Evolutionary conservation across 257 asterid genomes (phyloP).

Genomic region (Nicotiana knightiana): DNA sequence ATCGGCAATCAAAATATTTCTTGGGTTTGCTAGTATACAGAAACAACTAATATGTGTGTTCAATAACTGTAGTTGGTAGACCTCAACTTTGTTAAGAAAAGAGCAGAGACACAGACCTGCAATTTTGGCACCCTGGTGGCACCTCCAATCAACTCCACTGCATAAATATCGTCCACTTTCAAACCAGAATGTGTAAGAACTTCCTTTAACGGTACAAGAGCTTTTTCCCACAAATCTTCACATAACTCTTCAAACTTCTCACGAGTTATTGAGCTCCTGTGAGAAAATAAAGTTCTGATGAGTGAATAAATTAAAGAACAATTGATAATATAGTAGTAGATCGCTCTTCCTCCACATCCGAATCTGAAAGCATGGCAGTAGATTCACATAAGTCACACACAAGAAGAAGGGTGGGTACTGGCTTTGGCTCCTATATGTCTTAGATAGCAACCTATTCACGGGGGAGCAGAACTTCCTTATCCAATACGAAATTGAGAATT

Average conservation of each 20-base stretch:
- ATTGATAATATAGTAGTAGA: not conserved
- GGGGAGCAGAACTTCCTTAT: not conserved
- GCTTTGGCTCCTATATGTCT: not conserved
- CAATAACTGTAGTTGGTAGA: not conserved
- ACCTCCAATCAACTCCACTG: slow-evolving; percentile 98
- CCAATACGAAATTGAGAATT: not conserved
- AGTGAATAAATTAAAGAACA: not conserved
- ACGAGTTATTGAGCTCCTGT: slow-evolving; percentile 92
- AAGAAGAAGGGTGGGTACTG: not conserved
- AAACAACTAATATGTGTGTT: not conserved
- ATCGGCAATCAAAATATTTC: not conserved
- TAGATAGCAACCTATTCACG: not conserved
- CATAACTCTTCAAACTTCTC: slow-evolving; percentile 97
- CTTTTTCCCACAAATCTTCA: slow-evolving; percentile 81
- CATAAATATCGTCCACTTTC: slow-evolving; percentile 69
- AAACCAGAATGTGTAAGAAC: slow-evolving; percentile 71
- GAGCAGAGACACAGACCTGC: slow-evolving; percentile 53
- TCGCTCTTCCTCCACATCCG: slow-evolving; percentile 5
- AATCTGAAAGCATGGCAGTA: not conserved
- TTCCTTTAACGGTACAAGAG: slow-evolving; percentile 77
- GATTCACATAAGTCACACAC: not conserved
- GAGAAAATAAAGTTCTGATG: not conserved
- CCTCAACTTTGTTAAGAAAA: not conserved
- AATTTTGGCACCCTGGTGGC: slow-evolving; percentile 97
- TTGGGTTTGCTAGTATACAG: not conserved